phyloP scores from a whole-genome alignment of 805 yeast species.

The Millerozyma acaciae region DNA sequence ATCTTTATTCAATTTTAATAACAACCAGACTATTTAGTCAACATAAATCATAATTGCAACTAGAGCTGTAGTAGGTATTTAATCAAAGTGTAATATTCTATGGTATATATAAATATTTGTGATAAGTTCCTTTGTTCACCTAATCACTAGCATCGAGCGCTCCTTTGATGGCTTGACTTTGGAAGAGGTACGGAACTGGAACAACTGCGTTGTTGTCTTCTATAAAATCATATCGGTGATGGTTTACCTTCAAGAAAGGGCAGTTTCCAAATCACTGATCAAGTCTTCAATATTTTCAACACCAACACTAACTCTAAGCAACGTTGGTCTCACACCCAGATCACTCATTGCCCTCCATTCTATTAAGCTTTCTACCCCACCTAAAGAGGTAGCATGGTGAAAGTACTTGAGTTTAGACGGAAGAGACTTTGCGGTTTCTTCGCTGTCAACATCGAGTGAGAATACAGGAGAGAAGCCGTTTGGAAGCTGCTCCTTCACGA shows the following conservation, averaged over 20 bases:
- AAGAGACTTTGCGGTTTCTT: slow-evolving; percentile 54
- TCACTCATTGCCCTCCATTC: slow-evolving; percentile 84
- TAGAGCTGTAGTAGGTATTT: too few species aligned
- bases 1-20: too few species aligned
- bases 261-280: slow-evolving; percentile 67
- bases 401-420: slow-evolving; percentile 67
- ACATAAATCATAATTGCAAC: too few species aligned
- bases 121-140: too few species aligned
- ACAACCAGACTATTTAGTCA: too few species aligned
- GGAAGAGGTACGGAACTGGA: too few species aligned
- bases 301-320: slow-evolving; percentile 78
- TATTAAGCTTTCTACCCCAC: slow-evolving; percentile 86
- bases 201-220: too few species aligned
- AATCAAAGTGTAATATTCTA: too few species aligned
- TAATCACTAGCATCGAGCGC: too few species aligned
- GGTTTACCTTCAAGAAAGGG: slow-evolving; percentile 31
- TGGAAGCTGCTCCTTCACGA: slow-evolving; percentile 60
- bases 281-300: slow-evolving; percentile 74
- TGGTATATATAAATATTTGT: too few species aligned
- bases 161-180: too few species aligned
- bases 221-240: too few species aligned
- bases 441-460: slow-evolving; percentile 50
- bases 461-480: slow-evolving; percentile 73
- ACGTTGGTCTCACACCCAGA: slow-evolving; percentile 46
- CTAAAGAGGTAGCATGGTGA: slow-evolving; percentile 89